Conservation (phyloP, 2,329 filamentous ascomycete species). For the Penicillium sp. region DNA sequence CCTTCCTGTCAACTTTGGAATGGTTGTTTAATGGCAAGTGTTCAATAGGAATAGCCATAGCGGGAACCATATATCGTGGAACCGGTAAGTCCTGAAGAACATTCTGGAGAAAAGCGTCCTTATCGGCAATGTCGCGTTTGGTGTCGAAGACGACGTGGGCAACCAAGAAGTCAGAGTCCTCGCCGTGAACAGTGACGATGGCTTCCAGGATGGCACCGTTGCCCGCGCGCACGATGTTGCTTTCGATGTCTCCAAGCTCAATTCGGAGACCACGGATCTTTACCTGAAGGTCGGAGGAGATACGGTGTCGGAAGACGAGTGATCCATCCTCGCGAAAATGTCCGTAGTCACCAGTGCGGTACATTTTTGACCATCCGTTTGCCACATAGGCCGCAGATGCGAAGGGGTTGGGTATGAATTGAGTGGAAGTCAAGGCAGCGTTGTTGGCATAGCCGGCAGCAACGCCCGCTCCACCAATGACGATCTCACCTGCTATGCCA, state of each 20-base stretch:
- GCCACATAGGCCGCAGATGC: background rate
- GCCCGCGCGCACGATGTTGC: conserved; percentile 24
- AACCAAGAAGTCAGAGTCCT: conserved; percentile 25
- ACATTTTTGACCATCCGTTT: background rate
- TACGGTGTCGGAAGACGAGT: conserved; percentile 21
- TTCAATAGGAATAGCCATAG: conserved; percentile 20
- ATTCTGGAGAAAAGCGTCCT: no score
- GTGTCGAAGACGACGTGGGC: conserved; percentile 37
- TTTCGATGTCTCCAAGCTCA: conserved; percentile 48
- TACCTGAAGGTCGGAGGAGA: conserved; percentile 18
- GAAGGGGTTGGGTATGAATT: background rate
- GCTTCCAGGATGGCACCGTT: conserved; percentile 19
- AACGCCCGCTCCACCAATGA: background rate
- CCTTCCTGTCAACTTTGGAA: conserved; percentile 29
- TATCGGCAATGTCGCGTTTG: background rate
- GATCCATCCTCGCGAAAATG: conserved; percentile 19
- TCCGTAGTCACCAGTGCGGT: conserved; percentile 25
- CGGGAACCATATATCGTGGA: conserved; percentile 37
- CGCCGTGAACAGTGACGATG: no score
- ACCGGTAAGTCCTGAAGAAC: conserved; percentile 21
- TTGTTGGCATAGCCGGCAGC: background rate
- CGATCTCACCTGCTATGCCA: background rate
- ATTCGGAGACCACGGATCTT: conserved; percentile 31
- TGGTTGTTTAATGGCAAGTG: conserved; percentile 24
- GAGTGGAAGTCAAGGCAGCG: background rate